Base-by-base conservation (phyloP, 2,329 filamentous ascomycete genomes). In the Cordyceps militaris region DNA sequence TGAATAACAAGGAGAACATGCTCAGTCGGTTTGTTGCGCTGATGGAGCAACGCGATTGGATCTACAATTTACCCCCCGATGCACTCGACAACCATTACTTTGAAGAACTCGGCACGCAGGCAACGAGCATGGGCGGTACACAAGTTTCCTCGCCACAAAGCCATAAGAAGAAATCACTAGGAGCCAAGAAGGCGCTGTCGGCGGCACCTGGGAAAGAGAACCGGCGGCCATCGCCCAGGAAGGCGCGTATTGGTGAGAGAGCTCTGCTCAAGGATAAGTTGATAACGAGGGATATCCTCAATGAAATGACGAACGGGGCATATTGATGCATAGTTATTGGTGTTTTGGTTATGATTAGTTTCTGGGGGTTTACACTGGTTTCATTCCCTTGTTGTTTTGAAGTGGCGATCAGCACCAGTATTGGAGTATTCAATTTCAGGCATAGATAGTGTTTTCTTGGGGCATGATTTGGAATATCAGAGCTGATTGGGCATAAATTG, bases 31-130 rank as follows among this genome's bases (percentile, higher is more conserved):
- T 97, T 66, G 80, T 97, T 8, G 73, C 75, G 3, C 73, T 97
- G 42, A 93, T 97, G 77, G 87, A 92, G 62, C 75, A 79, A 57
- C 84, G 82, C 54, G 76, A 81, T n/a, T 97, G 94, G 92, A 78
- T 91, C 16, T 86, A 91, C 63, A 82, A 96, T 63, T 69, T 97
- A 52, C 83, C 83, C 0, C 68, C 69, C 1, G 77, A 82, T 11
- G 88, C 87, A 46, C 69, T 88, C 8, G 83, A 86, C 10, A 80
- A 75, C 30, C 91, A 96, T 72, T 69, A 75, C 42, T 92, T 91
- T 62, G 85, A 86, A 48, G 81, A 85, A 21, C 69, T 74, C 23
- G 69, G 68, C 8, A 82, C 80, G 42, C 80, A 83, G 63, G 66
- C 73, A n/a, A 76, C 70, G 3, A 52, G 40, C 32, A 38, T 52